Evolutionary conservation across 2,329 filamentous ascomycete genomes (phyloP).

Genomic region (Botrytis paeoniae): DNA sequence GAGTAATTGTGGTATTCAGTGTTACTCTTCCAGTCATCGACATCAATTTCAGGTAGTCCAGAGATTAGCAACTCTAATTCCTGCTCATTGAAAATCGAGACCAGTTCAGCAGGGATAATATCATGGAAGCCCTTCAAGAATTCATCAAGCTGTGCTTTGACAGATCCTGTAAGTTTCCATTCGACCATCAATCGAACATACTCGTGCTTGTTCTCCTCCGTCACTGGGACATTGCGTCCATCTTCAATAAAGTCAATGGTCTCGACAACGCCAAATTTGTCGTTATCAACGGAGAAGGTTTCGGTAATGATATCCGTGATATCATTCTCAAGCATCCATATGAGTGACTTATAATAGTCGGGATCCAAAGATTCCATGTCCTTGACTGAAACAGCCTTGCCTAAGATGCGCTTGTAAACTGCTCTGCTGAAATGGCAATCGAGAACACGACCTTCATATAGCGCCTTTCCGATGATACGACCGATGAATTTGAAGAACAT

Average conservation of each 20-base stretch:
- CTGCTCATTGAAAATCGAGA: slow-evolving; percentile 98
- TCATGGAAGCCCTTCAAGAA: slow-evolving; percentile 98
- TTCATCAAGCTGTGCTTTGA: slow-evolving; percentile 89
- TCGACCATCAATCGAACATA: slow-evolving; percentile 94
- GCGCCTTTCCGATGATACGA: slow-evolving; percentile 93
- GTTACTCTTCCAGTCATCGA: slow-evolving; percentile 99
- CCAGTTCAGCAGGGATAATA: slow-evolving; percentile 89
- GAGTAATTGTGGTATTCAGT: slow-evolving; percentile 98
- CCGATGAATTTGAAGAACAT: slow-evolving; percentile 99
- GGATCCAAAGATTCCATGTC: slow-evolving; percentile 99
- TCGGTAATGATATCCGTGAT: slow-evolving; percentile 94
- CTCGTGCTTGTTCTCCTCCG: slow-evolving; percentile 97
- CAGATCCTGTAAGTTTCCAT: slow-evolving; percentile 85
- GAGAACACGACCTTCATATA: slow-evolving; percentile 92
- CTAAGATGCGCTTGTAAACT: slow-evolving; percentile 95
- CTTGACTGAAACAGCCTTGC: slow-evolving; percentile 93
- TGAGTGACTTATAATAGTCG: slow-evolving; percentile 97
- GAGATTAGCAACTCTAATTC: slow-evolving; percentile 96
- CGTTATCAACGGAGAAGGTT: slow-evolving; percentile 90
- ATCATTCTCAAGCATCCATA: slow-evolving; percentile 98
- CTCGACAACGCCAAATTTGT: slow-evolving; percentile 87
- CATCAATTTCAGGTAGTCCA: slow-evolving; percentile 92
- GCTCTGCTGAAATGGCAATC: slow-evolving; percentile 99
- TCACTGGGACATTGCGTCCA: slow-evolving; percentile 88
- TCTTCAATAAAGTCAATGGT: slow-evolving; percentile 83